Percentiles rank a stretch among this genome's conserved stretches.
Evolutionary conservation across 2,329 filamentous ascomycete species (phyloP).

Genomic region (Neodidymelliopsis sp.): DNA sequence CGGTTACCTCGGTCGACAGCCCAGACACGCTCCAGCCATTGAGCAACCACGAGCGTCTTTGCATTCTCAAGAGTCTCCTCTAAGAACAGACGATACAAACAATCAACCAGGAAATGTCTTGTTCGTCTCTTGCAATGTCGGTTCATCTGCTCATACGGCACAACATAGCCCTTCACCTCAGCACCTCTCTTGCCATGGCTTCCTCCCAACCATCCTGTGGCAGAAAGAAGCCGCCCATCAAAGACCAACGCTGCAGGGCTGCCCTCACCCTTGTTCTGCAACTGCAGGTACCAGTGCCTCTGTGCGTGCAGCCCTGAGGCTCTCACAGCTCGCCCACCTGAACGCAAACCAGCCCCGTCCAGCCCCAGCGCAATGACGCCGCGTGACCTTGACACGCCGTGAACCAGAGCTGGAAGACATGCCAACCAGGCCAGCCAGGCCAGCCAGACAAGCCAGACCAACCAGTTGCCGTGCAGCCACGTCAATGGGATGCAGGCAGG

Average conservation of each 20-base stretch:
- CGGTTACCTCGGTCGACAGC: neutral
- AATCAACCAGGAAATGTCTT: too few species aligned
- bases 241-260: neutral
- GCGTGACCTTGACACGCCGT: slow-evolving; percentile 13
- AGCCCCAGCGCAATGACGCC: slow-evolving; percentile 2
- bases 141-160: too few species aligned
- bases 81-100: too few species aligned
- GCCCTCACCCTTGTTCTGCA: neutral
- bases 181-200: too few species aligned
- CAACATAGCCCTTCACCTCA: neutral
- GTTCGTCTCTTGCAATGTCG: too few species aligned
- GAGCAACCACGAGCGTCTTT: too few species aligned
- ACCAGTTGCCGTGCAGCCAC: slow-evolving; percentile 5
- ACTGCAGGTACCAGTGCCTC: slow-evolving; percentile 7
- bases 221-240: too few species aligned
- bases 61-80: too few species aligned
- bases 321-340: neutral
- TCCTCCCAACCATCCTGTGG: too few species aligned
- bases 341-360: slow-evolving; percentile 6
- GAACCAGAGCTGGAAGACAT: slow-evolving; percentile 1
- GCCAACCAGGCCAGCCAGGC: too few species aligned
- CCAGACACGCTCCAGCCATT: too few species aligned
- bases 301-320: neutral
- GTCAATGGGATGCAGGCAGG: slow-evolving; percentile 8
- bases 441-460: too few species aligned